Conservation (phyloP, 306 rosid species). For the Rosa chinensis region DNA sequence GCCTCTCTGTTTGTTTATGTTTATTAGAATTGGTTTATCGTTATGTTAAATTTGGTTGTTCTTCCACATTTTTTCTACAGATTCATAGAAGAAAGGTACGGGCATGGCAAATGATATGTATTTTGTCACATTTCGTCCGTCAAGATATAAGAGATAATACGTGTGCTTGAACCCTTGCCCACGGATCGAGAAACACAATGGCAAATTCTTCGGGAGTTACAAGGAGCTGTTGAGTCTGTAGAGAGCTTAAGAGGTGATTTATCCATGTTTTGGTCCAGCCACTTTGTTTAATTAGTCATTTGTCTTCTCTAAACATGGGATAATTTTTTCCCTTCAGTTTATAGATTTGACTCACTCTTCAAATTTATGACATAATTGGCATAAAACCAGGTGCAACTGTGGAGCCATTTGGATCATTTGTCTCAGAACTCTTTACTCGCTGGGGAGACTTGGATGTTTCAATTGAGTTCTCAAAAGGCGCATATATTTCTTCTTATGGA, state of each 20-base stretch:
- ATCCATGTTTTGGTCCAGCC: background rate
- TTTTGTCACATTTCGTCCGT: conserved; percentile 68
- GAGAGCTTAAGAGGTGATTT: conserved; percentile 61
- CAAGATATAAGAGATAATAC: conserved; percentile 65
- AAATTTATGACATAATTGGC: conserved; percentile 25
- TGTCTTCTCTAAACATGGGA: background rate
- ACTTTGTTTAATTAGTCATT: conserved; percentile 10
- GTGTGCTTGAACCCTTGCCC: conserved; percentile 44
- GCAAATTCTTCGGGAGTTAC: conserved; percentile 49
- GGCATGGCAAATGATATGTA: conserved; percentile 90
- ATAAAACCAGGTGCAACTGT: conserved; percentile 77
- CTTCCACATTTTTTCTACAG: conserved; percentile 40
- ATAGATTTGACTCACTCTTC: conserved; percentile 13
- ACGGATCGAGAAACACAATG: conserved; percentile 55
- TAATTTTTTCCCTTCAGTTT: conserved; percentile 5
- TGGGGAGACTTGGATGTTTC: conserved; percentile 97
- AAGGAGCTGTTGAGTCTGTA: conserved; percentile 42
- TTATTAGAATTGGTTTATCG: background rate
- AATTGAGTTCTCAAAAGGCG: conserved; percentile 60
- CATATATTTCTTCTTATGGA: conserved; percentile 55
- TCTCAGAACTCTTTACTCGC: conserved; percentile 67
- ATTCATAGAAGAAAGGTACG: conserved; percentile 95
- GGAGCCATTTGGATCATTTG: conserved; percentile 96
- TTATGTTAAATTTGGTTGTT: conserved; percentile 12
- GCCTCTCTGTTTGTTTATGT: background rate